Evolutionary conservation across 805 yeast genomes (phyloP), one percentile per base, ranked within the genome.

Genomic region (Debaryomyces tyrocola): DNA sequence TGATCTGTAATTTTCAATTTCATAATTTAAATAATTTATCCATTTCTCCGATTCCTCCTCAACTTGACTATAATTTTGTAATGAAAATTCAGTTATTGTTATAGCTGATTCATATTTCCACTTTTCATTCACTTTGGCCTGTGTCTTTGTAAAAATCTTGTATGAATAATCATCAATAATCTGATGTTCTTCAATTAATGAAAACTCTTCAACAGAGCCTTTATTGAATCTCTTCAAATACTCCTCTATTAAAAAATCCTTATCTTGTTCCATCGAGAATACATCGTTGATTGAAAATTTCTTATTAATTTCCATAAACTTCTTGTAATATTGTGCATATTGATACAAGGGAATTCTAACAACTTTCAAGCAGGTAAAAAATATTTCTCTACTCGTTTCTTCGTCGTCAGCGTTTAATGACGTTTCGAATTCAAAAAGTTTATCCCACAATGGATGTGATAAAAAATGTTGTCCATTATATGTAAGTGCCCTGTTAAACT

Each of bases 401-500:
- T 28, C 21, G 11, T 17, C 35, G 6, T 49, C 47, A 4, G 40
- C 63, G 20, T 67, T 67, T 6, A 56, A 40, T 12, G 60, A 55
- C n/a, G 69, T 62, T 54, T 82, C 85, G 69, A 82, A 86, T 34
- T 77, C 84, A 20, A 92, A 64, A 50, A 81, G 84, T 44, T 78
- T 73, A 61, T 90, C 96, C 98, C 97, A 92, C 41, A 91, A 67
- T 0, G 82, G 73, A 61, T 90, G 95, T 1, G 95, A 77, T 50
- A 84, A 69, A 64, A 88, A 94, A 48, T 90, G 87, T 29, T 66
- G 55, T 0, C 97, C 97, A 37, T 86, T 75, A 11, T 64, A 50
- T 4, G 55, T 51, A 3, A 77, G 59, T 0, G 85, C 92, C 0
- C 67, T 63, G 11, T 68, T 63, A 53, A 85, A 85, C 31, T 75